Conservation (phyloP, 176 grass and related monocot genomes). For the Phyllostachys edulis region DNA sequence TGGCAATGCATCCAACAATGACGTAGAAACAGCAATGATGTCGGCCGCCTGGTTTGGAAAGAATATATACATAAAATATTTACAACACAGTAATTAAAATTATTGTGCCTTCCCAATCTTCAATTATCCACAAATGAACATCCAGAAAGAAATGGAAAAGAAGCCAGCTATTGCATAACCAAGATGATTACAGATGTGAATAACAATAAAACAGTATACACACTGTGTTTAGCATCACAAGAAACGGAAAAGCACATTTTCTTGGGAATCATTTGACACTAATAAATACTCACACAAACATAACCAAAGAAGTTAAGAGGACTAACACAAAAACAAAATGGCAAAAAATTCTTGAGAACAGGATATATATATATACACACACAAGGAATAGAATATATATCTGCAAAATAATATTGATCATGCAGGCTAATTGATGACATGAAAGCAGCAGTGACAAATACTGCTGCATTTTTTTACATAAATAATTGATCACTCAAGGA, state of each 20-base stretch:
- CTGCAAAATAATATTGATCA: not conserved
- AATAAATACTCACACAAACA: conserved; percentile 18
- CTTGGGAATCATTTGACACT: not conserved
- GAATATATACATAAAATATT: conserved; percentile 22
- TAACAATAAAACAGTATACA: not conserved
- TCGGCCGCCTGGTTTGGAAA: conserved; percentile 63
- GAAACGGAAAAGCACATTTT: not conserved
- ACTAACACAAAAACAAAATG: not conserved
- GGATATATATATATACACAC: too few species aligned
- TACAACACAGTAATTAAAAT: conserved; percentile 24
- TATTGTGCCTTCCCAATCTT: not conserved
- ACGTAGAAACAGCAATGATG: conserved; percentile 72
- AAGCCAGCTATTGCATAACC: not conserved
- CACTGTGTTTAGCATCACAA: conserved; percentile 17
- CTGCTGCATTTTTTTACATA: not conserved
- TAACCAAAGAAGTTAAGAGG: not conserved
- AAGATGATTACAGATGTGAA: conserved; percentile 21
- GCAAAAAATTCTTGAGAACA: not conserved
- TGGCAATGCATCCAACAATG: conserved; percentile 73
- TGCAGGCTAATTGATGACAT: not conserved
- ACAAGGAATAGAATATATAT: not conserved
- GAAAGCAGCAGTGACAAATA: conserved; percentile 4
- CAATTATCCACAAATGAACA: conserved; percentile 10
- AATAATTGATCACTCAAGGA: not conserved
- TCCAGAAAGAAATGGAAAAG: not conserved